These are phyloP conservation scores for Tetrahymena borealis DNA, from an alignment of 73 alveolate genomes.

Conservation along the genomic window DNA sequence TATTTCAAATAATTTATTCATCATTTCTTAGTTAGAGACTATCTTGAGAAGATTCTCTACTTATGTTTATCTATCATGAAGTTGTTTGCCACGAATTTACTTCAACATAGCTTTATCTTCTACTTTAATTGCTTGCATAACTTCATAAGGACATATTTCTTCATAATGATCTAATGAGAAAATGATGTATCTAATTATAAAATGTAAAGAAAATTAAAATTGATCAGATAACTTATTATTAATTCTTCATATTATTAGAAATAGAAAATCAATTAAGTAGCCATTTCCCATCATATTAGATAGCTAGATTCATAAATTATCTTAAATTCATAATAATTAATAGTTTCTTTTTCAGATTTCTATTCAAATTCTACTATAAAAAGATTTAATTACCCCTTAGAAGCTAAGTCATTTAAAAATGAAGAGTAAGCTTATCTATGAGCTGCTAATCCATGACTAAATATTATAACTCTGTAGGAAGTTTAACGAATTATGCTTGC, in stretches of 20 bases:
- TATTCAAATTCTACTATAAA: no score
- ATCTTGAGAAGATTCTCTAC: not conserved
- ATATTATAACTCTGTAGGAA: not conserved
- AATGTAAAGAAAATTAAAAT: not conserved
- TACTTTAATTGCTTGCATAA: not conserved
- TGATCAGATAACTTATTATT: not conserved
- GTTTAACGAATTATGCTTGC: not conserved
- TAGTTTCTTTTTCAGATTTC: no score
- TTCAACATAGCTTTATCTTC: not conserved
- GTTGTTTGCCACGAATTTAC: not conserved
- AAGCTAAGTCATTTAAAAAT: not conserved
- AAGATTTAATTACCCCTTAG: not conserved
- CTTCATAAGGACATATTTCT: not conserved
- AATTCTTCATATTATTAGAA: not conserved
- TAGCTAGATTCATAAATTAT: no score
- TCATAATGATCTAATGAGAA: not conserved
- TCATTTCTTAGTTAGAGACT: not conserved
- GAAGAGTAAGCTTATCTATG: not conserved
- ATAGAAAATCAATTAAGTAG: no score
- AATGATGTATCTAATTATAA: not conserved
- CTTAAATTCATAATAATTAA: no score
- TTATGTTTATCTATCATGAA: not conserved
- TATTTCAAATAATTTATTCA: not conserved
- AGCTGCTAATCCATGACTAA: not conserved
- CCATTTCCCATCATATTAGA: no score